Evolutionary conservation across 1,139 yeast species (phyloP).

Genomic region (Geotrichum restrictum): DNA sequence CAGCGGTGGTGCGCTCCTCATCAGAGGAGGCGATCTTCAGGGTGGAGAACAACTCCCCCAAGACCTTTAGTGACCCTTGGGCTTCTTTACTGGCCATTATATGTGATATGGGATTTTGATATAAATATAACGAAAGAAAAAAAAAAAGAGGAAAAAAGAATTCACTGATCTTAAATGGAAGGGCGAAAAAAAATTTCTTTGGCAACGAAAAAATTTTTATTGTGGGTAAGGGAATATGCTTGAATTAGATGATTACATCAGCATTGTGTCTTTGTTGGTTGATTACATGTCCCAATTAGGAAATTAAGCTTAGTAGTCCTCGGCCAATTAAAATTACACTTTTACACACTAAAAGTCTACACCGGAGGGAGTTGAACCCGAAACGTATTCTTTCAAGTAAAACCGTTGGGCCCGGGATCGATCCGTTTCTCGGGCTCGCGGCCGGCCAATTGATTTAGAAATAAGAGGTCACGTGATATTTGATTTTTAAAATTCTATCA

Average conservation of each 20-base stretch:
- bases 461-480: too few relatives aligned
- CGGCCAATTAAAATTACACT: too few relatives aligned
- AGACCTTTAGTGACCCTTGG: constrained; percentile 52
- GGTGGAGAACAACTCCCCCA: constrained; percentile 89
- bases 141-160: neutral
- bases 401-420: too few relatives aligned
- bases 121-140: constrained; percentile 3
- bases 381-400: too few relatives aligned
- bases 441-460: too few relatives aligned
- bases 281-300: neutral
- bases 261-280: neutral
- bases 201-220: constrained; percentile 1
- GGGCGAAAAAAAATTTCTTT: neutral
- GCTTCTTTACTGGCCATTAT: constrained; percentile 32
- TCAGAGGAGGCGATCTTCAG: constrained; percentile 74
- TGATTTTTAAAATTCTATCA: too few relatives aligned
- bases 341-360: too few relatives aligned
- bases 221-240: constrained; percentile 2
- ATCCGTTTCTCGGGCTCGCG: too few relatives aligned
- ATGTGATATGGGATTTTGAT: constrained; percentile 7
- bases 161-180: neutral
- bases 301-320: neutral
- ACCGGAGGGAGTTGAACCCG: too few relatives aligned
- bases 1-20: constrained; percentile 82
- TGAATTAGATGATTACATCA: neutral